phyloP scores from a whole-genome alignment of 164 flowering plant species.

The Berberis vulgaris region DNA sequence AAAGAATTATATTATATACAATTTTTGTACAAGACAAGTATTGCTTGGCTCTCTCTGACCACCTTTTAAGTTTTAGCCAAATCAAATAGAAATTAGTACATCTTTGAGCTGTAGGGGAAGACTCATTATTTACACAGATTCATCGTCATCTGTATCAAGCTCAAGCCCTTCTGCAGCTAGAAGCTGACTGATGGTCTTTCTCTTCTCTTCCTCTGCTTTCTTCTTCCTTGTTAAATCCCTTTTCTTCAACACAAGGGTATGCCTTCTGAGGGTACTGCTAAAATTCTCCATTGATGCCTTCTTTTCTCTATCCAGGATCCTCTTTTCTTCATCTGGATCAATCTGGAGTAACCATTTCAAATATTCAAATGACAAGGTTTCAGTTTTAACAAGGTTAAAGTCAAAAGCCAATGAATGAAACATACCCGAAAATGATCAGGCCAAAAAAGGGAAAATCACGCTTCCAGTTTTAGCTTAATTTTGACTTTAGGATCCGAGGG shows the following conservation, averaged over 20 bases:
- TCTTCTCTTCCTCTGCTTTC: slow-evolving; percentile 74
- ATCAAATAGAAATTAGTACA: too few relatives aligned
- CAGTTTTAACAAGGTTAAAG: too few relatives aligned
- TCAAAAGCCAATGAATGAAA: too few relatives aligned
- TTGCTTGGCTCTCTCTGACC: too few relatives aligned
- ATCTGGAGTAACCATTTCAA: slow-evolving; percentile 24
- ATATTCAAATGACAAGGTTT: too few relatives aligned
- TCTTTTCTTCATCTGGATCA: slow-evolving; percentile 90
- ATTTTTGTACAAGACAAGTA: too few relatives aligned
- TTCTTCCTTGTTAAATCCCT: slow-evolving; percentile 79
- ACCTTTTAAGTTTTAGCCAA: too few relatives aligned
- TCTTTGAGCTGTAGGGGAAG: too few relatives aligned
- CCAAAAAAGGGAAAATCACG: not conserved
- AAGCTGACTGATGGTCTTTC: slow-evolving; percentile 41
- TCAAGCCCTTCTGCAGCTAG: slow-evolving; percentile 94
- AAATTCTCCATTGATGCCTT: slow-evolving; percentile 69
- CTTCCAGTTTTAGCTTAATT: not conserved
- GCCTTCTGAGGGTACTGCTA: slow-evolving; percentile 62
- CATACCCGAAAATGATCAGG: not conserved
- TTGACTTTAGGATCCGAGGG: not conserved
- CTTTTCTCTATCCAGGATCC: slow-evolving; percentile 65
- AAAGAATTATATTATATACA: too few relatives aligned
- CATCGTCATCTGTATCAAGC: slow-evolving; percentile 58
- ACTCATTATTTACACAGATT: slow-evolving; percentile 7
- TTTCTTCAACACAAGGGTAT: slow-evolving; percentile 76